These are phyloP conservation scores for Gomphus bonarii DNA, from an alignment of 1,284 basidiomycete species.

Conservation along the genomic window DNA sequence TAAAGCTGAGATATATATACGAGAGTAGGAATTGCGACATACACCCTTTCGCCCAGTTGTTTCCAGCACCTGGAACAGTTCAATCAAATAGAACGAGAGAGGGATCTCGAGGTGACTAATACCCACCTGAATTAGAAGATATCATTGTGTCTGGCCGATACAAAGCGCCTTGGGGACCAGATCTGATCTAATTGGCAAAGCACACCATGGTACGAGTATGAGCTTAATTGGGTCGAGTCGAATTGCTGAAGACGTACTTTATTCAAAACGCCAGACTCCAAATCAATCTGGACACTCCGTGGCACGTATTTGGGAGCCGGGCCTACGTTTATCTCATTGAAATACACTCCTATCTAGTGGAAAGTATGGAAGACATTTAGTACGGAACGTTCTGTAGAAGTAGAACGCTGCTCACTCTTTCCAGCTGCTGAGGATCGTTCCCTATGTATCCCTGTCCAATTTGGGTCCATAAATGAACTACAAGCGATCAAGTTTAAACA, in stretches of 20 bases:
- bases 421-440: slow-evolving; percentile 36
- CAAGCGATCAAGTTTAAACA: slow-evolving; percentile 18
- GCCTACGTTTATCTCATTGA: slow-evolving; percentile 44
- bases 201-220: neutral
- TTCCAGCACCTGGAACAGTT: slow-evolving; percentile 47
- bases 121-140: slow-evolving; percentile 50
- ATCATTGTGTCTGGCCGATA: slow-evolving; percentile 89
- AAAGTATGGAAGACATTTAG: neutral
- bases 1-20: neutral
- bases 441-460: slow-evolving; percentile 36
- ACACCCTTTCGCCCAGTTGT: slow-evolving; percentile 92
- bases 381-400: neutral
- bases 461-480: neutral
- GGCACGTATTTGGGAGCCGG: slow-evolving; percentile 73
- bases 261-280: slow-evolving; percentile 87
- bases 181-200: slow-evolving; percentile 37
- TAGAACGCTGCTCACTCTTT: slow-evolving; percentile 25
- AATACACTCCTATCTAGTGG: slow-evolving; percentile 60
- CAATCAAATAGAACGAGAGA: neutral
- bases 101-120: slow-evolving; percentile 8
- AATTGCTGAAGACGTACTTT: slow-evolving; percentile 37
- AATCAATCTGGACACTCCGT: slow-evolving; percentile 84
- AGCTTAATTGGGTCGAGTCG: neutral
- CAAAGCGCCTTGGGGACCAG: slow-evolving; percentile 59
- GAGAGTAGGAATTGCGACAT: slow-evolving; percentile 23